phyloP scores from a whole-genome alignment of 1,284 basidiomycete species.

The Tilletia caries region DNA sequence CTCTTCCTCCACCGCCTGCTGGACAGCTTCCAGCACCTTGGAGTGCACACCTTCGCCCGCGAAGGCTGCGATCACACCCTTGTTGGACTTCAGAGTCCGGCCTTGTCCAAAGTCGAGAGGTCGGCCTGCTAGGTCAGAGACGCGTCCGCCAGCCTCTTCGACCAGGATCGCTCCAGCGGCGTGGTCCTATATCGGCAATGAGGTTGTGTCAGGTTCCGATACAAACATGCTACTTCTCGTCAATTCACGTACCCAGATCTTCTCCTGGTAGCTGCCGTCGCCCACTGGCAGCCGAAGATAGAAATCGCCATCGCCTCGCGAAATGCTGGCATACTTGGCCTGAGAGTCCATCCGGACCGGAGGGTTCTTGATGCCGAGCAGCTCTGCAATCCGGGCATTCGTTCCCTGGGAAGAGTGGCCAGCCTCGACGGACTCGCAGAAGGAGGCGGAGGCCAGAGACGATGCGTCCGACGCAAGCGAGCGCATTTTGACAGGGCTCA shows the following conservation, averaged over 20 bases:
- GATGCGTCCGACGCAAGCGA: constrained; percentile 32
- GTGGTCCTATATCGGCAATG: constrained; percentile 66
- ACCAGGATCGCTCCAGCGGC: constrained; percentile 81
- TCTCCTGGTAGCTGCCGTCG: constrained; percentile 75
- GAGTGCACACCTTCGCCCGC: constrained; percentile 63
- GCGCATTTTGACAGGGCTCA: constrained; percentile 41
- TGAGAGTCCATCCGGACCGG: constrained; percentile 94
- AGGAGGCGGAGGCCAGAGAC: constrained; percentile 61
- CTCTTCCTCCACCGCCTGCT: constrained; percentile 63
- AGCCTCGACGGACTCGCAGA: constrained; percentile 91
- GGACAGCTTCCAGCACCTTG: constrained; percentile 71
- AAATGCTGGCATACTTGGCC: constrained; percentile 87
- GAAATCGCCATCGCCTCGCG: constrained; percentile 79
- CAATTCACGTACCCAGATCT: constrained; percentile 72
- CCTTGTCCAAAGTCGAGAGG: constrained; percentile 82
- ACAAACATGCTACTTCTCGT: no score
- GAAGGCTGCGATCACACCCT: constrained; percentile 76
- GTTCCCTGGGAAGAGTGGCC: constrained; percentile 88
- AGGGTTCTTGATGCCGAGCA: constrained; percentile 67
- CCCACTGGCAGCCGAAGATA: constrained; percentile 86
- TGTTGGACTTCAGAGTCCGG: constrained; percentile 78
- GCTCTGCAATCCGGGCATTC: constrained; percentile 65
- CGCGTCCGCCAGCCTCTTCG: constrained; percentile 80
- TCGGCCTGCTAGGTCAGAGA: constrained; percentile 76
- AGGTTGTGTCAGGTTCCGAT: not conserved